These are phyloP conservation scores for Perkinsela sp. DNA, from an alignment of 208 protist species.

Conservation along the genomic window DNA sequence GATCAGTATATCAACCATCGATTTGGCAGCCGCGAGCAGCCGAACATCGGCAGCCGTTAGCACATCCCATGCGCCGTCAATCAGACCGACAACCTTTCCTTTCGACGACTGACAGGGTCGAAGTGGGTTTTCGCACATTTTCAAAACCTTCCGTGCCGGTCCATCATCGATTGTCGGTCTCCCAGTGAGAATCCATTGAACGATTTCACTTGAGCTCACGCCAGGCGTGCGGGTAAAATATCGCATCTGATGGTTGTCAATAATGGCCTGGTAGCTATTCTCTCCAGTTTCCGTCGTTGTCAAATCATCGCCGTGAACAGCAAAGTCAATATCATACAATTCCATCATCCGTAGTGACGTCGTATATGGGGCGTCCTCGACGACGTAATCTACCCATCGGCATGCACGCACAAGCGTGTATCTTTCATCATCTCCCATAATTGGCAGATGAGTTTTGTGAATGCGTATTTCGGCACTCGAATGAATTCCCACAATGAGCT, in stretches of 20 bases:
- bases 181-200: too few relatives aligned
- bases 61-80: neutral
- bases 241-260: slow-evolving; percentile 16
- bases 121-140: too few relatives aligned
- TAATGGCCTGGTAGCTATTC: slow-evolving; percentile 78
- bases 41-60: neutral
- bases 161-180: too few relatives aligned
- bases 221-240: neutral
- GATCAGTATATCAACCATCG: neutral
- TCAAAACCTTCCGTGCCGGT: too few relatives aligned
- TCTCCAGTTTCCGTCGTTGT: slow-evolving; percentile 68
- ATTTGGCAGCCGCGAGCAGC: neutral
- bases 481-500: slow-evolving; percentile 86
- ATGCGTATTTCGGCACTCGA: slow-evolving; percentile 74
- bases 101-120: too few relatives aligned
- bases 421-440: slow-evolving; percentile 83
- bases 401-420: slow-evolving; percentile 72
- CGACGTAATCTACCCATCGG: slow-evolving; percentile 91
- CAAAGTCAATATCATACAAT: slow-evolving; percentile 71
- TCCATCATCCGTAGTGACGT: slow-evolving; percentile 65
- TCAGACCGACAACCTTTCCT: too few relatives aligned
- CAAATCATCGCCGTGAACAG: slow-evolving; percentile 92
- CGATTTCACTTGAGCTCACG: neutral
- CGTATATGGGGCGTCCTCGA: slow-evolving; percentile 75
- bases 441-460: slow-evolving; percentile 80